Percentiles rank a stretch among this genome's conserved stretches.
Conservation (phyloP, 2,329 filamentous ascomycete genomes). For the Xylariales sp. region DNA sequence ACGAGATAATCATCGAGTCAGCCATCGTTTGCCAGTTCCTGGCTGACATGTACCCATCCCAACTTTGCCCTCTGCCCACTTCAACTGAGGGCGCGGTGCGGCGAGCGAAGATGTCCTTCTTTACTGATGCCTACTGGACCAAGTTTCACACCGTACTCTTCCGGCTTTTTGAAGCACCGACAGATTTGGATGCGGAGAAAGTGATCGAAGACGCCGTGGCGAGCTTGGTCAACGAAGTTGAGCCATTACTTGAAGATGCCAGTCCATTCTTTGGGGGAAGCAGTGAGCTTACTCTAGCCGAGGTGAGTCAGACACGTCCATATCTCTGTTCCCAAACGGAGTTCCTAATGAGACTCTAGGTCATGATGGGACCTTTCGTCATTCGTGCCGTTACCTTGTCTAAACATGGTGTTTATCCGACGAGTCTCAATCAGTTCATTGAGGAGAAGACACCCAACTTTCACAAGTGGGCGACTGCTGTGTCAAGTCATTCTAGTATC, state of each 20-base stretch:
- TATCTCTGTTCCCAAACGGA: background rate
- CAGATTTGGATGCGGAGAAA: slow-evolving; percentile 6
- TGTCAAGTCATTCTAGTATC: slow-evolving; percentile 9
- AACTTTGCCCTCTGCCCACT: slow-evolving; percentile 9
- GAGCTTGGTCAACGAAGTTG: slow-evolving; percentile 9
- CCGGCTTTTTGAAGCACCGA: slow-evolving; percentile 6
- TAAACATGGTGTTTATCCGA: slow-evolving; percentile 11
- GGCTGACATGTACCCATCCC: slow-evolving; percentile 8
- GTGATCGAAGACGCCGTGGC: slow-evolving; percentile 7
- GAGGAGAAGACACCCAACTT: slow-evolving; percentile 11
- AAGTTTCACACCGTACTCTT: slow-evolving; percentile 11
- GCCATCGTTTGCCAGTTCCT: slow-evolving; percentile 13
- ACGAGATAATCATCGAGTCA: slow-evolving; percentile 10
- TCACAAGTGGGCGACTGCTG: slow-evolving; percentile 11
- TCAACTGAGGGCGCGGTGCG: slow-evolving; percentile 10
- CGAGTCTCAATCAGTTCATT: slow-evolving; percentile 5
- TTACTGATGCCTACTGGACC: slow-evolving; percentile 12
- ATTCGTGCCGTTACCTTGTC: slow-evolving; percentile 11
- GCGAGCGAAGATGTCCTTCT: slow-evolving; percentile 11
- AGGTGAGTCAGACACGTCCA: slow-evolving; percentile 1
- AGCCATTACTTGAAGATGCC: slow-evolving; percentile 10
- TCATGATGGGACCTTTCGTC: slow-evolving; percentile 10
- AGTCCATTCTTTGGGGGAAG: slow-evolving; percentile 11
- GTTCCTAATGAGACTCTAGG: background rate
- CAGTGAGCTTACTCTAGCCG: slow-evolving; percentile 10